These are phyloP conservation scores for Lipomyces anomalus DNA, from an alignment of 805 yeast genomes.

Conservation along the genomic window DNA sequence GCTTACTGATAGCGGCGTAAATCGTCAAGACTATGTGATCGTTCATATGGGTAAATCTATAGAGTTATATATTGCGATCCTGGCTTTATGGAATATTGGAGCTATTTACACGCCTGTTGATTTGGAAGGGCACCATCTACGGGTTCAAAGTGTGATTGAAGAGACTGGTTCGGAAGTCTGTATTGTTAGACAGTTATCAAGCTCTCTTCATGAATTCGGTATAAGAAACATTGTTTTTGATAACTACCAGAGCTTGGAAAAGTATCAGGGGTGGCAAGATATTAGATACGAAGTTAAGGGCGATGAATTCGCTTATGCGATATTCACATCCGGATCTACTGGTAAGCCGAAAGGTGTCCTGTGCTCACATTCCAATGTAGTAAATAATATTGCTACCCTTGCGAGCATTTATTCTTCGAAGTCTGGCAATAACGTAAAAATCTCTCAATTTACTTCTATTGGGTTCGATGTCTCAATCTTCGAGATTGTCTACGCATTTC, in stretches of 20 bases:
- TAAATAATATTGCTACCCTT: slow-evolving; percentile 22
- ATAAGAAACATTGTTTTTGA: too few species aligned
- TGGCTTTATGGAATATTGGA: slow-evolving; percentile 21
- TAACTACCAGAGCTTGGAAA: too few species aligned
- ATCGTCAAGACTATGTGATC: slow-evolving; percentile 4
- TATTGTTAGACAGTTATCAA: background rate
- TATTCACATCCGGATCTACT: slow-evolving; percentile 28
- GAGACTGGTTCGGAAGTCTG: slow-evolving; percentile 2
- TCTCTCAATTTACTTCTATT: slow-evolving; percentile 26
- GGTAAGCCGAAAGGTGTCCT: slow-evolving; percentile 28
- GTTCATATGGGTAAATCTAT: slow-evolving; percentile 11
- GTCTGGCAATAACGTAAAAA: slow-evolving; percentile 2
- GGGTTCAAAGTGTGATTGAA: slow-evolving; percentile 7
- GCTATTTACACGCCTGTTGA: slow-evolving; percentile 24
- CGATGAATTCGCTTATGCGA: slow-evolving; percentile 22
- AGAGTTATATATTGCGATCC: slow-evolving; percentile 15
- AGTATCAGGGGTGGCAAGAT: too few species aligned
- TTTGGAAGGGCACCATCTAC: slow-evolving; percentile 10
- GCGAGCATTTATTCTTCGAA: slow-evolving; percentile 12
- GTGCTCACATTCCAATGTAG: slow-evolving; percentile 23
- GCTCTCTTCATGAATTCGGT: too few species aligned
- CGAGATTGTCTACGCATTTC: slow-evolving; percentile 22
- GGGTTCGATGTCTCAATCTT: slow-evolving; percentile 28
- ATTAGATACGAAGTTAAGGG: too few species aligned
- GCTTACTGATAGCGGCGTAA: slow-evolving; percentile 3